These are phyloP conservation scores for Pseudonitzschia multistriata DNA, from an alignment of 108 stramenopile species.

Conservation along the genomic window DNA sequence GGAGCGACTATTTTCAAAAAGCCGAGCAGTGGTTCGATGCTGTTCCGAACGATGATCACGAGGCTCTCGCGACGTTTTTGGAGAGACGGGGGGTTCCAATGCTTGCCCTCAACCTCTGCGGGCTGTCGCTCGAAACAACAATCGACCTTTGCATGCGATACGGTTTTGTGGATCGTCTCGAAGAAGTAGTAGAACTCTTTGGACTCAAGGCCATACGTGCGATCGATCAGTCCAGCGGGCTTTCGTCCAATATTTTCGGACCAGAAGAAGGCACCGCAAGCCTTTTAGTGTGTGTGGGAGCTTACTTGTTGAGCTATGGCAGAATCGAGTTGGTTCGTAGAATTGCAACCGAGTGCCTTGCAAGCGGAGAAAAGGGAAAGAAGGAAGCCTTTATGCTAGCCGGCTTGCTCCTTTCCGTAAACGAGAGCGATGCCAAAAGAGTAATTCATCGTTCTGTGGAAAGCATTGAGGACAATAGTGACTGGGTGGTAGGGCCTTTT, in stretches of 20 bases:
- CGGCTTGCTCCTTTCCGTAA: constrained; percentile 41
- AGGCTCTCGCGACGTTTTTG: constrained; percentile 67
- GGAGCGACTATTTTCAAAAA: constrained; percentile 35
- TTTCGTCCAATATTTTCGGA: constrained; percentile 38
- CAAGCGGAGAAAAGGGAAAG: constrained; percentile 30
- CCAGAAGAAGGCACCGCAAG: constrained; percentile 15
- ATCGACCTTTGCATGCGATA: constrained; percentile 71
- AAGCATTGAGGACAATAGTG: constrained; percentile 16
- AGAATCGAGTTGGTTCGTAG: constrained; percentile 51
- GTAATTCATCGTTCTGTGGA: constrained; percentile 44
- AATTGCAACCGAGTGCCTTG: constrained; percentile 47
- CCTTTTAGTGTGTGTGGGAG: constrained; percentile 56
- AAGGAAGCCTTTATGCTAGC: constrained; percentile 53
- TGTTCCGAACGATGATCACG: constrained; percentile 51
- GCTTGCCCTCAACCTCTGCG: constrained; percentile 54
- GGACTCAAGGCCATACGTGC: constrained; percentile 52
- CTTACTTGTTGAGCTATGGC: constrained; percentile 68
- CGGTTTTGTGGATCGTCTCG: constrained; percentile 60
- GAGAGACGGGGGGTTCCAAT: constrained; percentile 66
- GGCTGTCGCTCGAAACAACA: constrained; percentile 66
- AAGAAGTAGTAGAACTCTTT: constrained; percentile 50
- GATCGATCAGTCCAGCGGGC: constrained; percentile 61
- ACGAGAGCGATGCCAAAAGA: constrained; percentile 35
- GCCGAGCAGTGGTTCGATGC: constrained; percentile 79
- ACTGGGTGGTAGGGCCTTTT: constrained; percentile 42